Conservation (phyloP, 495 filamentous ascomycete genomes). For the Neurospora sp. region DNA sequence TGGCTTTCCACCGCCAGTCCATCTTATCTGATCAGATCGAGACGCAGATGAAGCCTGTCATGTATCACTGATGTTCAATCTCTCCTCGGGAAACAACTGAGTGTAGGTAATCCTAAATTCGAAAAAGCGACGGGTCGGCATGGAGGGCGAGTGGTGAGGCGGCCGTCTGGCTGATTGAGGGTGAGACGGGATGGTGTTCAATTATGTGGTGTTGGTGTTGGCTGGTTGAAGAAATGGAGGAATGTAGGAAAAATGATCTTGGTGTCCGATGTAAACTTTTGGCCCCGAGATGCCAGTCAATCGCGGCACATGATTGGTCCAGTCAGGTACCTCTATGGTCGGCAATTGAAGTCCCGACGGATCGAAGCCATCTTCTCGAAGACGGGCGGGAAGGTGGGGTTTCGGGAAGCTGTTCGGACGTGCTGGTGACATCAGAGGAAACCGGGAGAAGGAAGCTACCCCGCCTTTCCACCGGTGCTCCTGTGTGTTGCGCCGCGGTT, state of each 20-base stretch:
- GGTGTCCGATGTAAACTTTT: background rate
- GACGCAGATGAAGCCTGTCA: background rate
- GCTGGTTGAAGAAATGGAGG: background rate
- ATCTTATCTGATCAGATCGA: background rate
- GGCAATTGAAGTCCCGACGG: background rate
- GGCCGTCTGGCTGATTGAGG: background rate
- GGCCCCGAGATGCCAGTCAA: background rate
- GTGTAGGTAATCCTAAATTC: background rate
- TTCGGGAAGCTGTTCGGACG: background rate
- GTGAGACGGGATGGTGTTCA: background rate
- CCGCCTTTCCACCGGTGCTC: conserved; percentile 3
- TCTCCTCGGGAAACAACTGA: background rate
- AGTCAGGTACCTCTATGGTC: too few species aligned
- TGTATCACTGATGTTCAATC: background rate
- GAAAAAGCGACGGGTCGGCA: background rate
- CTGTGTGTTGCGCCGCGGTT: background rate
- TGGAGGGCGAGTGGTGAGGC: background rate
- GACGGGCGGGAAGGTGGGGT: background rate
- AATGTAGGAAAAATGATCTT: background rate
- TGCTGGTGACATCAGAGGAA: conserved; percentile 12
- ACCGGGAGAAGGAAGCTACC: conserved; percentile 10
- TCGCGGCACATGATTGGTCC: background rate
- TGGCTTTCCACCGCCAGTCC: background rate
- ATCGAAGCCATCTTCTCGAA: background rate
- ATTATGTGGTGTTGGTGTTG: background rate